These are phyloP conservation scores for Chlorophyllum brunneum DNA, from an alignment of 768 basidiomycete genomes.

Conservation along the genomic window DNA sequence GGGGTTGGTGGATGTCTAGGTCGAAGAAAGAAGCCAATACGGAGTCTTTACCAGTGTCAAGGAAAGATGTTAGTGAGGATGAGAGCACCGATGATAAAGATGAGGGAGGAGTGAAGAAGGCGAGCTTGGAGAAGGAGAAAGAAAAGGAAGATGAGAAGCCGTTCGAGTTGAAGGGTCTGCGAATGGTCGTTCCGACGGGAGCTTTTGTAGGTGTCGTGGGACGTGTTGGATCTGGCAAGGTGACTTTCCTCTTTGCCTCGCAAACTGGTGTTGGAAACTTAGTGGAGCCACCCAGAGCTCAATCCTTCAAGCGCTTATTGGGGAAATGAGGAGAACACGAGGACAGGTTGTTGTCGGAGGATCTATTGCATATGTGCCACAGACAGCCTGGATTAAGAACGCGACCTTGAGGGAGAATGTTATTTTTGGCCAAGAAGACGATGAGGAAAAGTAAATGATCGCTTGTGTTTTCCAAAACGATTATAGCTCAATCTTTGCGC, in stretches of 20 bases:
- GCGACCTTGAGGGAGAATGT: slow-evolving; percentile 74
- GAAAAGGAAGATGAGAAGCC: slow-evolving; percentile 36
- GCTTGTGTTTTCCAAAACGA: neutral
- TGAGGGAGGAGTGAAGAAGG: slow-evolving; percentile 5
- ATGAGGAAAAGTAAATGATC: slow-evolving; percentile 45
- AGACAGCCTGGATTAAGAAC: slow-evolving; percentile 63
- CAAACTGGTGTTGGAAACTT: neutral
- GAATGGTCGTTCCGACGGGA: slow-evolving; percentile 46
- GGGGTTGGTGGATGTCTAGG: slow-evolving; percentile 8
- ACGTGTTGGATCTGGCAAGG: slow-evolving; percentile 71
- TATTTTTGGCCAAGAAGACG: slow-evolving; percentile 62
- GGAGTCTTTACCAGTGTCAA: slow-evolving; percentile 3
- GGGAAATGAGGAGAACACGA: slow-evolving; percentile 60
- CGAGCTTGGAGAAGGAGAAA: slow-evolving; percentile 3
- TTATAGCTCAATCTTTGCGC: neutral
- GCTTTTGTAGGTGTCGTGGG: slow-evolving; percentile 74
- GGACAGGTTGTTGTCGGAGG: slow-evolving; percentile 37
- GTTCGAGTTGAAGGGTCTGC: slow-evolving; percentile 45
- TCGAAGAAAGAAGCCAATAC: slow-evolving; percentile 14
- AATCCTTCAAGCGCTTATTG: slow-evolving; percentile 51
- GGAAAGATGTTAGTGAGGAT: neutral
- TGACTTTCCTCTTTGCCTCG: slow-evolving; percentile 18
- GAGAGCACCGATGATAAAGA: slow-evolving; percentile 8
- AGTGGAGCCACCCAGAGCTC: slow-evolving; percentile 41
- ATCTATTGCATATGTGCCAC: slow-evolving; percentile 54